These are phyloP conservation scores for Hypomontagnella submonticulosa DNA, from an alignment of 495 filamentous ascomycete genomes.

Conservation along the genomic window DNA sequence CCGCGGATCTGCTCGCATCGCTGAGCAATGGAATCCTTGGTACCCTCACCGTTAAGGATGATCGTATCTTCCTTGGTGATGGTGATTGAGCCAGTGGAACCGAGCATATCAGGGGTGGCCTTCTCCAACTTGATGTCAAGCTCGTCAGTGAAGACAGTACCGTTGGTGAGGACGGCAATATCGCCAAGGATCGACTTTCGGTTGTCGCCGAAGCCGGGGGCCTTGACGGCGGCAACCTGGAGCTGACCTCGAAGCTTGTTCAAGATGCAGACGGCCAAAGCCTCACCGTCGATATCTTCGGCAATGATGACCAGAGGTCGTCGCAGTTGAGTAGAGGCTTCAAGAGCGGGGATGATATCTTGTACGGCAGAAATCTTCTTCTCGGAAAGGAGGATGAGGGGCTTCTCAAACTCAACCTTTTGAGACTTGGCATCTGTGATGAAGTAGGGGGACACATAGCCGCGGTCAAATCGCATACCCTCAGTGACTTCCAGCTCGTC, in stretches of 20 bases:
- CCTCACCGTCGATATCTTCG: conserved; percentile 98
- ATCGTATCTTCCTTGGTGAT: conserved; percentile 99
- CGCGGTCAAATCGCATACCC: conserved; percentile 99
- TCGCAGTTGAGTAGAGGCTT: conserved; percentile 94
- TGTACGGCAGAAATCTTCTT: conserved; percentile 99
- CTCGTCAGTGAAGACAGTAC: conserved; percentile 97
- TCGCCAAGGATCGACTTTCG: conserved; percentile 99
- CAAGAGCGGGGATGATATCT: conserved; percentile 97
- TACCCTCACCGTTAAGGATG: conserved; percentile 96
- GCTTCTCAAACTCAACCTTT: conserved; percentile 99
- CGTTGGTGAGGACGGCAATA: conserved; percentile 93
- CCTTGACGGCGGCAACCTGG: conserved; percentile 98
- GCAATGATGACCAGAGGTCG: conserved; percentile 98
- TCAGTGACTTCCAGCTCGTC: conserved; percentile 99
- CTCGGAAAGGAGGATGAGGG: conserved; percentile 96
- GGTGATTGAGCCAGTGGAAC: conserved; percentile 96
- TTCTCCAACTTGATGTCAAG: conserved; percentile 99
- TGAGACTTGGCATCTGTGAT: conserved; percentile 98
- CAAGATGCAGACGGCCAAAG: conserved; percentile 96
- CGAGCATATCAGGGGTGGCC: conserved; percentile 93
- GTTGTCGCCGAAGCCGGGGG: conserved; percentile 99
- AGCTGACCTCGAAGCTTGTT: conserved; percentile 99
- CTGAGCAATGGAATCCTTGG: conserved; percentile 92
- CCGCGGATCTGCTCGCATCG: conserved; percentile 99
- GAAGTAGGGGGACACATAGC: conserved; percentile 98